Evolutionary conservation across 192 early-diverging fungal genomes (phyloP), one percentile per base, ranked within the genome.

Genomic region (Backusella morwellensis): DNA sequence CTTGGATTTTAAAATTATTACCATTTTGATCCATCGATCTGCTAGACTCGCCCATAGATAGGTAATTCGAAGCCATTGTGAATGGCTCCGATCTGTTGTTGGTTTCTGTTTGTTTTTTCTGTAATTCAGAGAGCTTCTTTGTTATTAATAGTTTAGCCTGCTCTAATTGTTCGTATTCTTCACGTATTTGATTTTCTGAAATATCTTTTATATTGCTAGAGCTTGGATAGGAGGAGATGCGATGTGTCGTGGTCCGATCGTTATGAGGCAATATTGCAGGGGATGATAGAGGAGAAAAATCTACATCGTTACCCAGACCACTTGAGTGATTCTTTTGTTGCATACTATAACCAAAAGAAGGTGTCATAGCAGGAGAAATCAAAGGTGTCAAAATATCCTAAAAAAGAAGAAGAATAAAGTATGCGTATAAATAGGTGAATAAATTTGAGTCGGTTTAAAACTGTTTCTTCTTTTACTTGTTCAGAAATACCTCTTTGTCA

Each of bases 291-390:
- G 92, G 92, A 21, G 84, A 88, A 76, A 92, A 92, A 47, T 83
- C 75, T 21, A 80, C 81, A 35, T 89, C 84, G 11, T 59, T 73
- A 35, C 59, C 68, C 9, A 54, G 54, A 36, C 50, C 68, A 19
- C 66, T 70, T 70, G 70, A 32, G 19, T 73, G 29, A 23, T 76
- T 66, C 11, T 79, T 74, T 68, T 47, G 69, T 15, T 70, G 67
- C 54, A 77, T 79, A 40, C 82, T 74, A 77, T 87, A 90, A 40
- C 86, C 85, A 52, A 85, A 81, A 29, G 86, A 85, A 2, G 92
- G 92, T 0, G 90, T 93, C 81, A 90, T 89, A 11, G 89, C 90
- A 6, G 92, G 92, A 7, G 92, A 93, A 11, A 93, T 88, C 21
- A 93, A 78, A 0, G 92, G 92, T 12, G 90, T 90, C 17, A 91